These are phyloP conservation scores for Paramecium tetraurelia DNA, from an alignment of 73 alveolate genomes.

Conservation along the genomic window DNA sequence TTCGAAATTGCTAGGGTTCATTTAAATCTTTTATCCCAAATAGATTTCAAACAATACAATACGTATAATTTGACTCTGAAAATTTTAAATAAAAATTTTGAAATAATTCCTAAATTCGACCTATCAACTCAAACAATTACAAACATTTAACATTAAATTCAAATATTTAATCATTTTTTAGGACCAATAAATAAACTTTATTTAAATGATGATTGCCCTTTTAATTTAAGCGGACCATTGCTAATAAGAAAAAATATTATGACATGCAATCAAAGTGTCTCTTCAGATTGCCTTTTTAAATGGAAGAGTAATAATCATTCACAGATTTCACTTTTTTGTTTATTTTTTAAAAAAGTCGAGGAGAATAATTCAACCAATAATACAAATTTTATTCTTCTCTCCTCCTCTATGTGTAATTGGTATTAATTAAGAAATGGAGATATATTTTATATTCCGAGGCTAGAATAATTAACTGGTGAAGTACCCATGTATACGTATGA, in stretches of 20 bases:
- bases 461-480: not conserved
- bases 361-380: not conserved
- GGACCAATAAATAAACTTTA: not conserved
- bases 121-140: not conserved
- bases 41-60: not conserved
- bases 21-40: not conserved
- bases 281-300: not conserved
- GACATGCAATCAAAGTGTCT: not conserved
- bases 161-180: not conserved
- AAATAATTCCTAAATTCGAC: not conserved
- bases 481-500: not conserved
- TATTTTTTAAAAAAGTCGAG: not conserved
- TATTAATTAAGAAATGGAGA: not conserved
- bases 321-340: not conserved
- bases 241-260: not conserved
- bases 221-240: not conserved
- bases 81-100: not conserved
- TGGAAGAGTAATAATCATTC: too few relatives aligned
- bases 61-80: not conserved
- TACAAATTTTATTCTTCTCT: not conserved
- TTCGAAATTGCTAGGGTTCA: not conserved
- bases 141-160: not conserved
- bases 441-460: not conserved
- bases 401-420: not conserved
- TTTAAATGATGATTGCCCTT: not conserved